Base-by-base conservation (phyloP, 192 early-diverging fungal genomes). In the Entomortierella lignicola region DNA sequence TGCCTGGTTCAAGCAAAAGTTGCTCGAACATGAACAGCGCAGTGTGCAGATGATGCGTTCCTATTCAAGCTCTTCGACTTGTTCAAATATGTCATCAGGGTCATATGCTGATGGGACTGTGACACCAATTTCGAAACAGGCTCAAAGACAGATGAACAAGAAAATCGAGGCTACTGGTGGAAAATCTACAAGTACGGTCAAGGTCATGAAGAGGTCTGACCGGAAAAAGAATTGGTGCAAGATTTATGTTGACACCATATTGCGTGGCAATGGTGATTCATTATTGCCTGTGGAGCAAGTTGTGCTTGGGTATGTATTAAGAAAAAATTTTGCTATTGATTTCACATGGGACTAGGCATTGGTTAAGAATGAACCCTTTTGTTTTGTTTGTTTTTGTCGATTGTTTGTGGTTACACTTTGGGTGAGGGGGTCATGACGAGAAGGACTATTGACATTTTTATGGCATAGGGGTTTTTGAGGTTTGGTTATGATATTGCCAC, bases 161-260 rank as follows among this genome's bases (percentile, higher is more conserved):
- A 79, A 79, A 32, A 55, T 61, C 12, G 75, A 79, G 51, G 67
- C 75, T 25, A 13, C 66, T 0, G 59, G 72, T 6, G 60, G 60
- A 43, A 53, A 55, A 10, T 27, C 67, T 1, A 21, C 30, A n/a
- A 50, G 50, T 6, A 27, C 68, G 0, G 56, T 79, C 20, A 79
- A 79, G 51, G 67, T 32, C 13, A 79, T 79, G 75, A 64, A 63
- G 42, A 55, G 75, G 11, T 32, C 56, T 5, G 75, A 79, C 26
- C 43, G 75, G 20, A 79, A 79, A 47, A 69, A 70, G 63, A 79
- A 79, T 27, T 79, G 75, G 75, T 79, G 75, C 58, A 69, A 79
- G 51, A 56, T 70, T 12, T 79, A 79, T 70, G 75, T 79, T 20
- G 75, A 79, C 55, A 34, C 75, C 23, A 70, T 79, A 27, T 43